Base-by-base conservation (phyloP, 2,329 filamentous ascomycete species). In the Exophiala sideris region DNA sequence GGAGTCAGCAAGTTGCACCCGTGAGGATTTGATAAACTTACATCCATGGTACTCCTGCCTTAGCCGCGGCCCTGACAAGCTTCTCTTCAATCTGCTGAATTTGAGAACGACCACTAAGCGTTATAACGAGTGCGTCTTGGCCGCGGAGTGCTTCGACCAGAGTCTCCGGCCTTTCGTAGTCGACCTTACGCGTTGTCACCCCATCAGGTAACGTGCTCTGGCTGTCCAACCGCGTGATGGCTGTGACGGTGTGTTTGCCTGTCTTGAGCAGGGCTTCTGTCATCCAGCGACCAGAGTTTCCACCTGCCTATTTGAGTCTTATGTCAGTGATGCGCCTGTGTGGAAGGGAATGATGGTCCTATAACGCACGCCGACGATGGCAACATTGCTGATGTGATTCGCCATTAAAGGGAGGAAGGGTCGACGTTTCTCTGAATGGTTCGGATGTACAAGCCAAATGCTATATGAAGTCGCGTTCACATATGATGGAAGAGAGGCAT, bases 121-220 rank as follows among this genome's bases (percentile, higher is more conserved):
- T 81, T 44, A 85, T 82, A 57, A 83, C 69, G 2, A 85, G 69
- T 39, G 75, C 76, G 12, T 85, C 74, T 55, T 84, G 79, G 51
- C 71, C 79, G 34, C 69, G 63, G 2, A 85, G 73, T 2, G 79
- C 80, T 1, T 66, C 64, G 0, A 79, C 70, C 7, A 85, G 62
- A 1, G 75, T 71, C 6, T 62, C 58, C 3, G 74, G 68, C 14
- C 77, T 68, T 10, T 73, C 61, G 64, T 83, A 83, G 68, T 81
- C 32, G 40, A 60, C 48, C n/a, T 42, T 41, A 12, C 42, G 39
- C 29, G 56, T 39, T 12, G 21, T 67, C 29, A 80, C 71, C 9
- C 76, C 77, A 0, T 68, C 57, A 2, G 80, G 79, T 3, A 80
- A 62, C 11, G 62, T 67, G 56, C 63, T 72, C 0, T 58, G 58